phyloP scores from a whole-genome alignment of 371 early-diverging fungal genomes.

The Smittium culicis region DNA sequence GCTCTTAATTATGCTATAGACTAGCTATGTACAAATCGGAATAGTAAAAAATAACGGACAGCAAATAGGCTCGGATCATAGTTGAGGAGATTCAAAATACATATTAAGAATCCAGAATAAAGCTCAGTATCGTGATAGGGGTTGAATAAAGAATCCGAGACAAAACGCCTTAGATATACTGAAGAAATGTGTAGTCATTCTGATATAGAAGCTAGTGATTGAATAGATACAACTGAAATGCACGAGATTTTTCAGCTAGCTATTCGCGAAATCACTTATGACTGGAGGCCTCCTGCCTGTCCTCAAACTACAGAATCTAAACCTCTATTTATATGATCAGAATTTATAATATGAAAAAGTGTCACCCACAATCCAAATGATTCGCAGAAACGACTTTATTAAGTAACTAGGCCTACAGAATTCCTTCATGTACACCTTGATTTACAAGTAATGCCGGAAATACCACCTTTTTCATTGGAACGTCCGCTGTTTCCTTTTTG shows the following conservation, averaged over 20 bases:
- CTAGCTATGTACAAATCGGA: not conserved
- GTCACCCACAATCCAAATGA: not conserved
- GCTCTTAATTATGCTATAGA: not conserved
- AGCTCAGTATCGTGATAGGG: not conserved
- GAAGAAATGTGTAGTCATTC: not conserved
- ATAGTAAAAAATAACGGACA: not conserved
- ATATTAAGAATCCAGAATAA: not conserved
- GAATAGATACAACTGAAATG: not conserved
- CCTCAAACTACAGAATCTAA: not conserved
- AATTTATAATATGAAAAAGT: not conserved
- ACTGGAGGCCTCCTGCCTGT: not conserved
- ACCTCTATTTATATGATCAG: too few relatives aligned
- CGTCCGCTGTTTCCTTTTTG: not conserved
- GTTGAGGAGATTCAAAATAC: not conserved
- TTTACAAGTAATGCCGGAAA: not conserved
- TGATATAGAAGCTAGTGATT: not conserved
- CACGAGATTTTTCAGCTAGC: not conserved
- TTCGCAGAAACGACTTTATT: not conserved
- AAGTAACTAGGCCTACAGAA: not conserved
- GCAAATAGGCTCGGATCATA: not conserved
- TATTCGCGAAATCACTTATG: not conserved
- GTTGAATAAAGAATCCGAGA: not conserved
- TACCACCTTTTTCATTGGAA: not conserved
- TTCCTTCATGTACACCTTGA: not conserved
- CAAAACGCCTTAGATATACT: not conserved